phyloP scores from a whole-genome alignment of 192 early-diverging fungal genomes.

The Irineochytrium annulatum region DNA sequence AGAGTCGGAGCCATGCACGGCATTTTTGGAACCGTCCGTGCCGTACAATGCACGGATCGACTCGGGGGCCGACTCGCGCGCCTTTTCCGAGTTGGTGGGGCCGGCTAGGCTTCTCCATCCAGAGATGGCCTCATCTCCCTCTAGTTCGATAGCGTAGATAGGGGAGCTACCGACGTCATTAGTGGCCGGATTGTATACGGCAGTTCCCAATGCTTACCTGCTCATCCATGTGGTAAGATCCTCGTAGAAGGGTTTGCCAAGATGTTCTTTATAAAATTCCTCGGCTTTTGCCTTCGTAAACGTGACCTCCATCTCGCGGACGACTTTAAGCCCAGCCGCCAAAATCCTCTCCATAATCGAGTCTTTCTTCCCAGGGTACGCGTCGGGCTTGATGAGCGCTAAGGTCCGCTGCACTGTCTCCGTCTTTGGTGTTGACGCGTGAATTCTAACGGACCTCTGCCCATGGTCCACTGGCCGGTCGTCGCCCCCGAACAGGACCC shows the following conservation, averaged over 20 bases:
- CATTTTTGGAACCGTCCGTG: conserved; percentile 53
- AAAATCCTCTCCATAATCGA: conserved; percentile 40
- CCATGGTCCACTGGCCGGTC: no score
- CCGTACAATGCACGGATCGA: conserved; percentile 50
- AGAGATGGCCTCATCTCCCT: conserved; percentile 44
- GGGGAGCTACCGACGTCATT: conserved; percentile 34
- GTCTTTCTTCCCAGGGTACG: conserved; percentile 43
- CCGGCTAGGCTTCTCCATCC: conserved; percentile 51
- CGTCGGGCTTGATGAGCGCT: conserved; percentile 55
- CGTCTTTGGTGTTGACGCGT: no score
- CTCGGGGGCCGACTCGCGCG: conserved; percentile 38
- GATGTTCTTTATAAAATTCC: conserved; percentile 49
- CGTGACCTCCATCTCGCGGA: conserved; percentile 38
- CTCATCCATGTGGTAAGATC: conserved; percentile 53
- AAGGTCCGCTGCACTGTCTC: conserved; percentile 40
- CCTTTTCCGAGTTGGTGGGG: conserved; percentile 49
- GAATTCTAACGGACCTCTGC: no score
- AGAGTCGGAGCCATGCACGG: conserved; percentile 60
- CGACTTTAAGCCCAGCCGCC: conserved; percentile 35
- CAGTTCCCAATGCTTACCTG: conserved; percentile 16
- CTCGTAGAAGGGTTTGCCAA: conserved; percentile 37
- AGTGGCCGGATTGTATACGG: neutral
- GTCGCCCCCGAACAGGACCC: conserved; percentile 35
- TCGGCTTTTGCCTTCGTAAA: conserved; percentile 32
- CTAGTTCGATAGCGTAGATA: conserved; percentile 51